Percentiles rank a stretch among this genome's conserved stretches.
phyloP scores from a whole-genome alignment of 2,329 filamentous ascomycete species.

The Penicillium paneum region DNA sequence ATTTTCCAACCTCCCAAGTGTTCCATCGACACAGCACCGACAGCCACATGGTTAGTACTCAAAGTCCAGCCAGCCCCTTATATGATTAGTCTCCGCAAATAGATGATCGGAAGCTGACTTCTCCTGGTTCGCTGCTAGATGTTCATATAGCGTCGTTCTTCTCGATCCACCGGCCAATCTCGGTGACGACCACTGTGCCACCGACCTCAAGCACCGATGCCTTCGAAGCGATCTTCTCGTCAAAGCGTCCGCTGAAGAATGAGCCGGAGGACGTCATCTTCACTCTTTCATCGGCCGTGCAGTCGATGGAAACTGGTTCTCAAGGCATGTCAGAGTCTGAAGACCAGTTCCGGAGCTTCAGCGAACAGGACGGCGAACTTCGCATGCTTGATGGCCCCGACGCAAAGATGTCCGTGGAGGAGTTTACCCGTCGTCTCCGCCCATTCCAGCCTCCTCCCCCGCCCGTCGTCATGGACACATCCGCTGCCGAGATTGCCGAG shows the following conservation, averaged over 20 bases:
- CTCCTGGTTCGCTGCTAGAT: conserved; percentile 53
- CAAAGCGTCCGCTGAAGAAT: conserved; percentile 48
- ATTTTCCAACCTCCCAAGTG: conserved; percentile 47
- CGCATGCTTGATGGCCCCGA: conserved; percentile 54
- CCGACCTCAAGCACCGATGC: conserved; percentile 66
- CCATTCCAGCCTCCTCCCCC: conserved; percentile 84
- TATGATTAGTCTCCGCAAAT: background rate
- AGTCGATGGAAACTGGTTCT: conserved; percentile 43
- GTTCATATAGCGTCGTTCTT: conserved; percentile 90
- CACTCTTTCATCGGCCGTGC: conserved; percentile 55
- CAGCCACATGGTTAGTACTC: conserved; percentile 45
- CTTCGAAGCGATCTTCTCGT: conserved; percentile 81
- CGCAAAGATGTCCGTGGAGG: conserved; percentile 64
- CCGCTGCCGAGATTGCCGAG: conserved; percentile 30
- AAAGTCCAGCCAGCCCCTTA: background rate
- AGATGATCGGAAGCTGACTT: conserved; percentile 1
- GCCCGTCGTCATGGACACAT: conserved; percentile 57
- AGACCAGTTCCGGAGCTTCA: conserved; percentile 30
- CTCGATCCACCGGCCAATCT: conserved; percentile 91
- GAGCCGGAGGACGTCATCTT: conserved; percentile 60
- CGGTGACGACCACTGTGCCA: conserved; percentile 77
- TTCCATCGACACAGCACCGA: conserved; percentile 49
- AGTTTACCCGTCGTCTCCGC: conserved; percentile 66
- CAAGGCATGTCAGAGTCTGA: conserved; percentile 34
- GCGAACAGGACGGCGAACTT: conserved; percentile 36